These are phyloP conservation scores for Lipomyces yamadae DNA, from an alignment of 805 yeast genomes.

Conservation along the genomic window DNA sequence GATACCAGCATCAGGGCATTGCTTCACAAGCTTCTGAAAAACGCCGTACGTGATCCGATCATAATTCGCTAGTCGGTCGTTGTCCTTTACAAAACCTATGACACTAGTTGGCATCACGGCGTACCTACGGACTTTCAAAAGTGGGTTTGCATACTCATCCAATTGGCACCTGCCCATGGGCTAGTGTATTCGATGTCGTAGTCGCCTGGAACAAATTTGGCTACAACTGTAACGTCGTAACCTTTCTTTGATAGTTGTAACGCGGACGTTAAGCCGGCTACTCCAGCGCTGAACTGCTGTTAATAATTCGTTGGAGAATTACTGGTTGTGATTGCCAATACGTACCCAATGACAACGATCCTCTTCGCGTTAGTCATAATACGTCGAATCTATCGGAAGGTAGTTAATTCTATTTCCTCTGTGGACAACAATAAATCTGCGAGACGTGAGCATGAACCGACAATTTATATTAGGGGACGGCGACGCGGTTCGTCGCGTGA, in stretches of 20 bases:
- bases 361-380: constrained; percentile 16
- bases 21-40: constrained; percentile 31
- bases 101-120: background rate
- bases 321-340: background rate
- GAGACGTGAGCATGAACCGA: background rate
- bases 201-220: constrained; percentile 77
- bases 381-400: too few species aligned
- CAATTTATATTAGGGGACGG: background rate
- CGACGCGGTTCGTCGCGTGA: too few species aligned
- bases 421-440: background rate
- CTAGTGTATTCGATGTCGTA: constrained; percentile 74
- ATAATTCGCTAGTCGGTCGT: constrained; percentile 26
- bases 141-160: constrained; percentile 37
- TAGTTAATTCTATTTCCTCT: background rate
- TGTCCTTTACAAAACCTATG: constrained; percentile 31
- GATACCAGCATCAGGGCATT: constrained; percentile 38
- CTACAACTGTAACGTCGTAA: constrained; percentile 60
- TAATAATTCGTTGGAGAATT: background rate
- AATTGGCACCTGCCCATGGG: constrained; percentile 65
- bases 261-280: constrained; percentile 62
- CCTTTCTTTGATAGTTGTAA: constrained; percentile 50
- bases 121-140: background rate
- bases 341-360: constrained; percentile 25
- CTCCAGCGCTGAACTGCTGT: constrained; percentile 52
- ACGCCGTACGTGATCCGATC: constrained; percentile 47